Evolutionary conservation across 352 stramenopile species (phyloP).

Genomic region (Peronospora destructor): DNA sequence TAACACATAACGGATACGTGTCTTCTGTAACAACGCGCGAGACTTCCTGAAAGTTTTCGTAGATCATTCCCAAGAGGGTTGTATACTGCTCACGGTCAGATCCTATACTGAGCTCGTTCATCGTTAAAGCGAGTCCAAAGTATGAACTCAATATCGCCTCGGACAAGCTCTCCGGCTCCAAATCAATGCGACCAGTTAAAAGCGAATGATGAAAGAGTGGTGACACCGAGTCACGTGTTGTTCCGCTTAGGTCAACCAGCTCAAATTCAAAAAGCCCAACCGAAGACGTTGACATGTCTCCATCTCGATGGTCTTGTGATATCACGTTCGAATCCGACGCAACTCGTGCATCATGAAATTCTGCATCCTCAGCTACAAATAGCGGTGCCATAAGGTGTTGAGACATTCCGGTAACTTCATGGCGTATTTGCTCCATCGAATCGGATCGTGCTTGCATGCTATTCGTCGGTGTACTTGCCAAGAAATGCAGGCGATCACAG

Average conservation of each 20-base stretch:
- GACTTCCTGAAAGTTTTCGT: constrained; percentile 83
- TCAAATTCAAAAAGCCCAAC: constrained; percentile 79
- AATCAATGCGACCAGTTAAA: constrained; percentile 70
- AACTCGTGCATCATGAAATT: constrained; percentile 76
- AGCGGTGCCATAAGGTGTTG: constrained; percentile 68
- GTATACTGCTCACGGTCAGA: constrained; percentile 56
- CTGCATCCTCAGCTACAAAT: constrained; percentile 73
- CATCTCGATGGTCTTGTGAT: constrained; percentile 17
- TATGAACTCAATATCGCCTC: constrained; percentile 60
- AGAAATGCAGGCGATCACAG: constrained; percentile 57
- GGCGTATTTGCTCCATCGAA: constrained; percentile 52
- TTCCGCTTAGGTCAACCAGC: constrained; percentile 70
- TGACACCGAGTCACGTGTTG: constrained; percentile 41
- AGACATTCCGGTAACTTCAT: constrained; percentile 63
- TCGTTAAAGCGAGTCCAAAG: constrained; percentile 49
- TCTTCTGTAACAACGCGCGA: constrained; percentile 73
- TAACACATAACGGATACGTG: constrained; percentile 59
- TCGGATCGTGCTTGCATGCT: constrained; percentile 23
- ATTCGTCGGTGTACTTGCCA: constrained; percentile 30
- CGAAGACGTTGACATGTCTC: constrained; percentile 54
- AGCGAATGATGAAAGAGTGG: constrained; percentile 79
- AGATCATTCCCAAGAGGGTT: constrained; percentile 72
- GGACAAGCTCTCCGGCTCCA: constrained; percentile 56
- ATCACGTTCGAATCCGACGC: constrained; percentile 29
- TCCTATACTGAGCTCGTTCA: constrained; percentile 78